These are phyloP conservation scores for Pseudogymnoascus sp. DNA, from an alignment of 2,329 filamentous ascomycete genomes.

Conservation along the genomic window DNA sequence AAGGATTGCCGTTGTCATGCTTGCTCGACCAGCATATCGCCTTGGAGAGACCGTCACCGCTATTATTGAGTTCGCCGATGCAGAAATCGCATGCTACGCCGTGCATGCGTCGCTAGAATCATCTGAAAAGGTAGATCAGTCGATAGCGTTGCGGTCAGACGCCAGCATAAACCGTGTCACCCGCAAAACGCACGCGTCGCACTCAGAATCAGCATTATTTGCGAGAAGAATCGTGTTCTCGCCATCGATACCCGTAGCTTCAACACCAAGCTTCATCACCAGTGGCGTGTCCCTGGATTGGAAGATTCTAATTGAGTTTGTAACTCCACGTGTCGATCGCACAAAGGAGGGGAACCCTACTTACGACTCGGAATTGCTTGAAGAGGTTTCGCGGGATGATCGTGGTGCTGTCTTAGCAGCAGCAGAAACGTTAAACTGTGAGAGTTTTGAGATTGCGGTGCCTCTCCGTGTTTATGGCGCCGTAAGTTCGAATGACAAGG, in stretches of 20 bases:
- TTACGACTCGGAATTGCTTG: conserved; percentile 51
- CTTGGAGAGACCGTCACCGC: conserved; percentile 82
- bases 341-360: conserved; percentile 22
- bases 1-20: conserved; percentile 82
- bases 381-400: conserved; percentile 73
- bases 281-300: conserved; percentile 82
- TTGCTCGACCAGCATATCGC: conserved; percentile 81
- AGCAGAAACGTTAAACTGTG: conserved; percentile 70
- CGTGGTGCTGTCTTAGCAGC: conserved; percentile 71
- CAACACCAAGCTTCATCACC: conserved; percentile 88
- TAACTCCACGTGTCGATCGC: conserved; percentile 56
- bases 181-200: conserved; percentile 68
- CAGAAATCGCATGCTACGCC: conserved; percentile 77
- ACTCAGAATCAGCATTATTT: conserved; percentile 77
- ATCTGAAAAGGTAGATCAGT: conserved; percentile 71
- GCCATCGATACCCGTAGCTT: conserved; percentile 73
- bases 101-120: conserved; percentile 81
- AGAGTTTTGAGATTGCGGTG: conserved; percentile 86
- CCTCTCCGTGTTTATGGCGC: conserved; percentile 75
- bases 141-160: conserved; percentile 75
- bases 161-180: conserved; percentile 84
- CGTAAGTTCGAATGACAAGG: conserved; percentile 21
- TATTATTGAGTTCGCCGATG: conserved; percentile 73
- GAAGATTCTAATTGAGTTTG: conserved; percentile 88
- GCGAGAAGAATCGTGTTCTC: conserved; percentile 72